Conservation (phyloP, 78 protist genomes). For the Ministeria vibrans region DNA sequence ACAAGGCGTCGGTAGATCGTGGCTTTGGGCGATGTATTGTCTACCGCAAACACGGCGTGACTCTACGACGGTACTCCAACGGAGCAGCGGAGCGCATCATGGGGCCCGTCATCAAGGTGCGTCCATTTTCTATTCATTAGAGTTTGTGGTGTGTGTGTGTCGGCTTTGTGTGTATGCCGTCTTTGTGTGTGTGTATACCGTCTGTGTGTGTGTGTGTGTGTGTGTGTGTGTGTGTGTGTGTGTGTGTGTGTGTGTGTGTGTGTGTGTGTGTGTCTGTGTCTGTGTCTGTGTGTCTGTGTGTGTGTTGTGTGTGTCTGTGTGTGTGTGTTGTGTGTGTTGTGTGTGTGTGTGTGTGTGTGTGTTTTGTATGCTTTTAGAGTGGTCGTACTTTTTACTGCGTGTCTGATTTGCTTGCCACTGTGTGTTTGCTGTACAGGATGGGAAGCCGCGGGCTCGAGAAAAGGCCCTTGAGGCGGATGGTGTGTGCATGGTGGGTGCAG, state of each 20-base stretch:
- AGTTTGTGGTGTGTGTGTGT: too few species aligned
- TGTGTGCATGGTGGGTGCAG: conserved; percentile 36
- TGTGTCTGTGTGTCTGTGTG: neutral
- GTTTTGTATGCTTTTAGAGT: too few species aligned
- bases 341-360: too few species aligned
- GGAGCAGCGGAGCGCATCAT: conserved; percentile 1
- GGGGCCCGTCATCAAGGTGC: neutral
- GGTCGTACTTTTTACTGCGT: too few species aligned
- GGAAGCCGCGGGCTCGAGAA: neutral
- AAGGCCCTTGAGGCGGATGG: conserved; percentile 71
- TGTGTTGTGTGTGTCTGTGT: too few species aligned
- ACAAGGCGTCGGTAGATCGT: conserved; percentile 91
- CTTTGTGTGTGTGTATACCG: neutral
- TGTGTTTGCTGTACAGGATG: too few species aligned
- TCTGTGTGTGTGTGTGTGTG: neutral
- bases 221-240: neutral
- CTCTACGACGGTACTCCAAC: conserved; percentile 52
- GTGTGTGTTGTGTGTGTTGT: too few species aligned
- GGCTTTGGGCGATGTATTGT: conserved; percentile 96
- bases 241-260: neutral
- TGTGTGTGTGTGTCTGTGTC: neutral
- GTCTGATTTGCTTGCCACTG: too few species aligned
- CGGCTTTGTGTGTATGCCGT: neutral
- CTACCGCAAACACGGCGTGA: conserved; percentile 54
- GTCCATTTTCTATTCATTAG: neutral